Evolutionary conservation across 805 yeast species (phyloP).

Genomic region (Candida nanaspora): DNA sequence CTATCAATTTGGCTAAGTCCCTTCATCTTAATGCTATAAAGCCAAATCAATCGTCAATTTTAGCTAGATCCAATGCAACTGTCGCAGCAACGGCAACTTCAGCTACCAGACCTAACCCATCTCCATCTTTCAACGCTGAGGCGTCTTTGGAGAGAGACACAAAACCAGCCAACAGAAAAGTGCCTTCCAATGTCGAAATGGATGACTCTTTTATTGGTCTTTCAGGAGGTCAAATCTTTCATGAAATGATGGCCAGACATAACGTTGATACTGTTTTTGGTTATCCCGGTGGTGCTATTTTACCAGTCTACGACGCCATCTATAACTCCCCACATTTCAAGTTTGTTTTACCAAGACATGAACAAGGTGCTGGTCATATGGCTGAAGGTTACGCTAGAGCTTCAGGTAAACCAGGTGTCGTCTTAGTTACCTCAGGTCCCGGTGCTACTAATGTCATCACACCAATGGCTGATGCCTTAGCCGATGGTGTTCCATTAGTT

Average conservation of each 20-base stretch:
- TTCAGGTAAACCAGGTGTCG: constrained; percentile 93
- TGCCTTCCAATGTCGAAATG: constrained; percentile 28
- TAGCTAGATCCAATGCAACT: constrained; percentile 9
- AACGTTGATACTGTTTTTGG: constrained; percentile 95
- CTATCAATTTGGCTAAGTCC: not conserved
- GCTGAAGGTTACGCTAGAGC: constrained; percentile 99
- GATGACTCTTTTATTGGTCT: constrained; percentile 89
- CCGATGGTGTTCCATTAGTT: constrained; percentile 95
- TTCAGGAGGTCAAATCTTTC: constrained; percentile 98
- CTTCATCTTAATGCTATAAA: not conserved
- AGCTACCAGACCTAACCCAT: constrained; percentile 28
- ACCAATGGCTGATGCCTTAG: constrained; percentile 96
- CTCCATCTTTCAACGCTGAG: constrained; percentile 36
- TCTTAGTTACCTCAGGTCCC: constrained; percentile 97
- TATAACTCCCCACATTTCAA: constrained; percentile 83
- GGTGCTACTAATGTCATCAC: constrained; percentile 98
- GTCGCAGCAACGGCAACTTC: no score
- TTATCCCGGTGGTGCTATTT: constrained; percentile 97
- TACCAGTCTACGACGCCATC: constrained; percentile 97
- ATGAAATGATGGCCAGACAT: constrained; percentile 97
- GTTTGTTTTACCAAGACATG: constrained; percentile 92
- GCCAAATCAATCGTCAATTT: not conserved
- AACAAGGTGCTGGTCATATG: constrained; percentile 99
- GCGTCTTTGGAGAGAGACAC: constrained; percentile 11
- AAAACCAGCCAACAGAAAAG: constrained; percentile 9